Evolutionary conservation across 306 rosid species (phyloP).

Genomic region (Sicyos baderoa): DNA sequence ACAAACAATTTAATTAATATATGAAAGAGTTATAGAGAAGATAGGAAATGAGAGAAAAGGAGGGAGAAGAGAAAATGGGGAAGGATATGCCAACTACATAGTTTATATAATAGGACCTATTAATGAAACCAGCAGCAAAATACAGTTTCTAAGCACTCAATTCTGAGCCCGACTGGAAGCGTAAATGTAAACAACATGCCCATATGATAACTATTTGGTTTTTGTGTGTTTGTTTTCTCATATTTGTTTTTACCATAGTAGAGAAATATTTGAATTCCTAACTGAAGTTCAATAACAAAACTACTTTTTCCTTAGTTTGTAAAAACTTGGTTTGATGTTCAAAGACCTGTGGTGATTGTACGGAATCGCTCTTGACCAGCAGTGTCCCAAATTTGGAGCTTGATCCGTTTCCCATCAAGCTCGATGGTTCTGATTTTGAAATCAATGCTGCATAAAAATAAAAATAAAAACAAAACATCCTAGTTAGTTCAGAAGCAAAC

Average conservation of each 20-base stretch:
- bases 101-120: neutral
- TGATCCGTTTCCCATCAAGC: conserved; percentile 83
- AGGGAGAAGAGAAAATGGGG: too few relatives aligned
- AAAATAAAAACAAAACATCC: conserved; percentile 2
- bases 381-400: conserved; percentile 97
- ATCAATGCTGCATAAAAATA: conserved; percentile 74
- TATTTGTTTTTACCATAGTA: too few relatives aligned
- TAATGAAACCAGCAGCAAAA: neutral
- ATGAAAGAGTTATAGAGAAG: too few relatives aligned
- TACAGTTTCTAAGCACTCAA: neutral
- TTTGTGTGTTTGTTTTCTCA: too few relatives aligned
- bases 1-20: too few relatives aligned
- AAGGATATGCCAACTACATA: too few relatives aligned
- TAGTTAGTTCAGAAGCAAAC: conserved; percentile 23
- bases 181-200: neutral
- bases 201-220: neutral
- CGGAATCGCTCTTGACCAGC: conserved; percentile 98
- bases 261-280: too few relatives aligned
- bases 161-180: neutral
- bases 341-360: conserved; percentile 77
- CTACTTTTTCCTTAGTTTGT: too few relatives aligned
- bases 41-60: too few relatives aligned
- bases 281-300: too few relatives aligned
- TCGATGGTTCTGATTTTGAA: conserved; percentile 89
- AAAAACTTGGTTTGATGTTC: too few relatives aligned